Conservation (phyloP, 1,284 basidiomycete genomes). For the Inonotus hispidus region DNA sequence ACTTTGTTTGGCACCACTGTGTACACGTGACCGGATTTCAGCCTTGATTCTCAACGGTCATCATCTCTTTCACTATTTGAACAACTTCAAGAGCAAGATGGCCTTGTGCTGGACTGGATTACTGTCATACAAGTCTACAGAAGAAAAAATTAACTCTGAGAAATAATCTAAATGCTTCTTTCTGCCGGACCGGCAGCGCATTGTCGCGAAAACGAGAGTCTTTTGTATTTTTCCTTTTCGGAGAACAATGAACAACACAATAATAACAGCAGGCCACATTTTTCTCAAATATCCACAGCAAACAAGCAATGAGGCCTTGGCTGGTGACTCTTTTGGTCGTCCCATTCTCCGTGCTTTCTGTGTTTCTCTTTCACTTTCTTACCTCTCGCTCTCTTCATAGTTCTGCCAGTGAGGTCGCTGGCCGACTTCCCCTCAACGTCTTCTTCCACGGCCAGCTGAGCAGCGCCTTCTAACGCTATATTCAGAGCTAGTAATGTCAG, state of each 20-base stretch:
- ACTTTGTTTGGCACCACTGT: background rate
- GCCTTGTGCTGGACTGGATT: background rate
- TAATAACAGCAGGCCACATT: background rate
- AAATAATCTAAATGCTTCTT: background rate
- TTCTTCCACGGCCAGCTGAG: conserved; percentile 22
- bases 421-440: conserved; percentile 32
- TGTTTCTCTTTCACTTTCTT: conserved; percentile 7
- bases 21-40: background rate
- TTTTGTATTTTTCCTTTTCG: conserved; percentile 6
- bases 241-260: conserved; percentile 11
- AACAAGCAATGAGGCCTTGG: conserved; percentile 10
- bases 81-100: background rate
- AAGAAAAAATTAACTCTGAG: background rate
- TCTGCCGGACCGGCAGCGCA: background rate
- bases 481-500: conserved; percentile 26
- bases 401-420: conserved; percentile 35
- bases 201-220: background rate
- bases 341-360: background rate
- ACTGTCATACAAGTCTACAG: background rate
- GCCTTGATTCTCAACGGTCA: background rate
- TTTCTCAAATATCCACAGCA: background rate
- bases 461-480: background rate
- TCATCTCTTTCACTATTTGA: background rate
- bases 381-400: background rate
- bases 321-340: background rate